phyloP scores from a whole-genome alignment of 176 grass and related monocot species.

The Triticum timopheevii region DNA sequence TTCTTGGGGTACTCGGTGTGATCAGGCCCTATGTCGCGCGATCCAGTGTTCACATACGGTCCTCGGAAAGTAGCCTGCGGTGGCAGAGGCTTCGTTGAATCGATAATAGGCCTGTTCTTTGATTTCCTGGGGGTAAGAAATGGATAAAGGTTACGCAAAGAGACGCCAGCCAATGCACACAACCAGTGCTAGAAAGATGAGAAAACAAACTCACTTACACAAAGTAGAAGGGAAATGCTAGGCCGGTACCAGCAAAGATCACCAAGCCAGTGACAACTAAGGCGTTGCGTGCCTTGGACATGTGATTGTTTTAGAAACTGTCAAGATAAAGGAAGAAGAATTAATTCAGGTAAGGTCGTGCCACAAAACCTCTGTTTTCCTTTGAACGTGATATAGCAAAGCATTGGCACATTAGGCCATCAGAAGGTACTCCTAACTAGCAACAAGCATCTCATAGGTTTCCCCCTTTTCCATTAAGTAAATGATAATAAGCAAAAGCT shows the following conservation, averaged over 20 bases:
- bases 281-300: slow-evolving; percentile 68
- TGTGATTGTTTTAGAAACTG: slow-evolving; percentile 41
- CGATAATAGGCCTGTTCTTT: slow-evolving; percentile 65
- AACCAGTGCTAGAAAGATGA: background rate
- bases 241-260: slow-evolving; percentile 48
- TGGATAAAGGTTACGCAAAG: background rate
- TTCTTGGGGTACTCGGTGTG: slow-evolving; percentile 60
- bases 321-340: slow-evolving; percentile 21
- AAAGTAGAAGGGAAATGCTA: slow-evolving; percentile 75
- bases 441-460: background rate
- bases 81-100: slow-evolving; percentile 76
- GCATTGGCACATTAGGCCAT: background rate
- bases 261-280: slow-evolving; percentile 58
- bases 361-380: background rate
- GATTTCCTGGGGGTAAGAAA: slow-evolving; percentile 46
- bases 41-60: slow-evolving; percentile 88
- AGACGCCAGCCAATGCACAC: background rate
- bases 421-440: background rate
- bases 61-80: slow-evolving; percentile 91
- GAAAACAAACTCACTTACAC: slow-evolving; percentile 39
- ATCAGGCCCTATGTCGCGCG: slow-evolving; percentile 85
- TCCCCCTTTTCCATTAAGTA: background rate
- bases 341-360: background rate
- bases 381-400: background rate
- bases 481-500: background rate